phyloP scores from a whole-genome alignment of 768 basidiomycete genomes.

The Agaricus subrufescens region DNA sequence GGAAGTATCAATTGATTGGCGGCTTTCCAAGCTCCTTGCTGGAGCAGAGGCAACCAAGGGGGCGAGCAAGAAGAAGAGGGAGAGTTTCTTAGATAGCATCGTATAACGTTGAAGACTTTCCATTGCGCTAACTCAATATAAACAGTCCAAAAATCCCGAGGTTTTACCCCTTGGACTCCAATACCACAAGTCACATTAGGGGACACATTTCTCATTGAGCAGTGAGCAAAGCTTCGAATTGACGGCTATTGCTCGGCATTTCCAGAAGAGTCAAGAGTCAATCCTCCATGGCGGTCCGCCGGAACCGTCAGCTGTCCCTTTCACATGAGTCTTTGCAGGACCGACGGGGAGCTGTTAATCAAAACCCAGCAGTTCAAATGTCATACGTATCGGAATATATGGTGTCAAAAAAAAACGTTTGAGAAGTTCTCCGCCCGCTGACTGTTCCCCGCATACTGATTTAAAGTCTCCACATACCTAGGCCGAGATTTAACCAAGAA shows the following conservation, averaged over 20 bases:
- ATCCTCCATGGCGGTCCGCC: neutral
- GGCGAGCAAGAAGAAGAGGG: slow-evolving; percentile 22
- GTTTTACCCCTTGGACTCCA: slow-evolving; percentile 4
- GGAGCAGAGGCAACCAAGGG: slow-evolving; percentile 28
- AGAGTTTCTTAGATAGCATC: slow-evolving; percentile 22
- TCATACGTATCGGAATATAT: neutral
- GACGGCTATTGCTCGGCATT: neutral
- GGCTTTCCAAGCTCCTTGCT: slow-evolving; percentile 18
- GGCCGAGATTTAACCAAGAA: slow-evolving; percentile 4
- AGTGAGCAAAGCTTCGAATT: neutral
- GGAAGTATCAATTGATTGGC: slow-evolving; percentile 30
- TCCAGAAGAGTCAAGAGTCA: too few species aligned
- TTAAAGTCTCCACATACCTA: neutral
- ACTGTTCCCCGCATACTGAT: neutral
- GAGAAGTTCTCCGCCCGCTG: neutral
- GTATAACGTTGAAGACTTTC: neutral
- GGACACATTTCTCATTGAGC: neutral
- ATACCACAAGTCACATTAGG: neutral
- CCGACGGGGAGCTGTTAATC: neutral
- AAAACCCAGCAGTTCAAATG: neutral
- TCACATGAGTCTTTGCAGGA: slow-evolving; percentile 1
- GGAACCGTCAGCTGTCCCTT: neutral
- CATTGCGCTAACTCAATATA: neutral
- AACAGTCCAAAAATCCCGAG: neutral
- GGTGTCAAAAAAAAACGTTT: neutral